These are phyloP conservation scores for Mycena citricolor DNA, from an alignment of 1,284 basidiomycete species.

Conservation along the genomic window DNA sequence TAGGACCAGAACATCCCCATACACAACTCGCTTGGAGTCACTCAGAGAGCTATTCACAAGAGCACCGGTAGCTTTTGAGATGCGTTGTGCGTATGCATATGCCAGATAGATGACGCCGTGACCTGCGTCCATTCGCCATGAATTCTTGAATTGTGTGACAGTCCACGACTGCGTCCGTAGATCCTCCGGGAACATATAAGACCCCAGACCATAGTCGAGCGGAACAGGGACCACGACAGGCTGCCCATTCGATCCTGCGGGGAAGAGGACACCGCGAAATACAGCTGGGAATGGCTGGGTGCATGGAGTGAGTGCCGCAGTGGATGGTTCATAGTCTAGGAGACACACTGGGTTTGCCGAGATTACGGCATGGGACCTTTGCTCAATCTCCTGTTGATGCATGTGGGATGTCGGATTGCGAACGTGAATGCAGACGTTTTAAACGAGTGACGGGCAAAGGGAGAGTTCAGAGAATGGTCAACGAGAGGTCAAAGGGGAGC, in stretches of 20 bases:
- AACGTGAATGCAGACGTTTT: no score
- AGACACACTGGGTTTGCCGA: slow-evolving; percentile 8
- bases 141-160: slow-evolving; percentile 1
- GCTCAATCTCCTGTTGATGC: slow-evolving; percentile 4
- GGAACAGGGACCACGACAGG: slow-evolving; percentile 14
- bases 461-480: no score
- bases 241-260: slow-evolving; percentile 6
- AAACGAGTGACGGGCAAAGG: not conserved
- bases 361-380: slow-evolving; percentile 5
- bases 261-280: slow-evolving; percentile 12
- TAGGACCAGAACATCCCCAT: slow-evolving; percentile 14
- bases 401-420: no score
- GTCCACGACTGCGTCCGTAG: slow-evolving; percentile 11
- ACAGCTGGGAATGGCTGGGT: slow-evolving; percentile 11
- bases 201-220: slow-evolving; percentile 11
- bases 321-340: not conserved
- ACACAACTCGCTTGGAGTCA: slow-evolving; percentile 5
- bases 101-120: slow-evolving; percentile 8
- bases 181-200: slow-evolving; percentile 18
- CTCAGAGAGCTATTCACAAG: slow-evolving; percentile 8
- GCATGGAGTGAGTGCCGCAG: not conserved
- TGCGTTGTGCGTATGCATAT: slow-evolving; percentile 6
- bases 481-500: no score
- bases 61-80: slow-evolving; percentile 3
- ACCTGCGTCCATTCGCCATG: slow-evolving; percentile 15